Base-by-base conservation (phyloP, 768 basidiomycete genomes). In the Pulveroboletus ravenelii region DNA sequence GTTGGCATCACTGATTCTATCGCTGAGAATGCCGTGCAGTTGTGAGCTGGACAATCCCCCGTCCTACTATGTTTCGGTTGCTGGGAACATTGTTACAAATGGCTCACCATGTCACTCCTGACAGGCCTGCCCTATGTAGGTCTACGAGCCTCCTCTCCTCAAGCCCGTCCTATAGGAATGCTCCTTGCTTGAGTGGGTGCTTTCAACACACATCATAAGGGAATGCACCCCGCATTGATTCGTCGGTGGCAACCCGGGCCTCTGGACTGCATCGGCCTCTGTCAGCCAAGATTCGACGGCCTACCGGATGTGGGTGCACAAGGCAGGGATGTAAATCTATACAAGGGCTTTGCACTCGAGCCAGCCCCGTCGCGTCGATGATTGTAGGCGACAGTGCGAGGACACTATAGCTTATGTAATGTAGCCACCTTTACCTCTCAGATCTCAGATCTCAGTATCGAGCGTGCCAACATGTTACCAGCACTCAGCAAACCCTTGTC, bases 331-430 rank as follows among this genome's bases (percentile, higher is more conserved):
- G 20, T 4, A 23, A 23, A 4, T 27, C 25, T 6, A 5, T 27
- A 5, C 25, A 27, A 5, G 6, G 25, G 25, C 15, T 25, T 35
- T 35, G 35, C 17, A 14, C 41, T 45, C 27, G 9, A 35, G 27
- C 36, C 32, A 15, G 32, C 34, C 15, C 14, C 32, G 32, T 32
- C 32, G 32, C 13, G 32, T 32, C 13, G 6, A 32, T 1, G 12
- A 32, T 14, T 2, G 32, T 13, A 13, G 32, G 12, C 31, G 32
- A 32, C 13, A 12, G 12, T 32, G 32, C 13, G 32, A 34, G 32
- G 32, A 34, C 5, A 34, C 6, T 34, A 36, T 17, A 34, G 34
- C 12, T 61, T 63, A 61, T 37, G 51, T 61, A 63, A 63, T 50
- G 6, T n/a, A 17, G 1, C 9, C 14, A 1, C 6, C 9, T 2